A percentile compares a stretch with the other conserved stretches of the same genome.
Conservation (phyloP, 352 stramenopile species). For the Phytophthora litchii region DNA sequence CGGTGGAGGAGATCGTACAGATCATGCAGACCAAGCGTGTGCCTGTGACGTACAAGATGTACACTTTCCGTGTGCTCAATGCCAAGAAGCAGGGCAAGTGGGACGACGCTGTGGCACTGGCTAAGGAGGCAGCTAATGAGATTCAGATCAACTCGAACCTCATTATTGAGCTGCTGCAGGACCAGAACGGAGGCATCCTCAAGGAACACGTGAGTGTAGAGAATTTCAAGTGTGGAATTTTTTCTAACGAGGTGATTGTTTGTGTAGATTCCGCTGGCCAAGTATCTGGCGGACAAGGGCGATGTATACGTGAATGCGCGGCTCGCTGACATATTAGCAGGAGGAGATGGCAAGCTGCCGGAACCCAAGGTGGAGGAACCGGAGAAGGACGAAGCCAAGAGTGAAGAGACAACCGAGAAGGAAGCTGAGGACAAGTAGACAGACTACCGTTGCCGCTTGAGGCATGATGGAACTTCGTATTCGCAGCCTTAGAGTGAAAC, state of each 20-base stretch:
- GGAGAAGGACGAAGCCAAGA: conserved; percentile 22
- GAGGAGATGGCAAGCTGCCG: conserved; percentile 37
- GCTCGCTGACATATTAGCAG: conserved; percentile 63
- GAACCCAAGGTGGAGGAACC: conserved; percentile 28
- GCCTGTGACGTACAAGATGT: conserved; percentile 70
- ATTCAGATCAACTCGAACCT: conserved; percentile 83
- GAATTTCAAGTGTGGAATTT: background rate
- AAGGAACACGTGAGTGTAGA: conserved; percentile 49
- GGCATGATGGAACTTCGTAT: background rate
- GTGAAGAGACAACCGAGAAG: conserved; percentile 15
- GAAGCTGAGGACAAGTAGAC: conserved; percentile 32
- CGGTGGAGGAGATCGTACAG: conserved; percentile 63
- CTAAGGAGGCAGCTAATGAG: conserved; percentile 63
- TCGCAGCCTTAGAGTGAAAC: conserved; percentile 27
- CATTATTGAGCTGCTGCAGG: conserved; percentile 71
- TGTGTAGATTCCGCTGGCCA: conserved; percentile 65
- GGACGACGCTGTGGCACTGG: conserved; percentile 64
- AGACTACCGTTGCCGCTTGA: conserved; percentile 2
- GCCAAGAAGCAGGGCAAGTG: conserved; percentile 65
- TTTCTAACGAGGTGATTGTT: conserved; percentile 9
- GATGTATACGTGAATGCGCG: conserved; percentile 73
- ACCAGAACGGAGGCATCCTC: conserved; percentile 63
- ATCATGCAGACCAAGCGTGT: conserved; percentile 61
- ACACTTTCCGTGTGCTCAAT: conserved; percentile 74
- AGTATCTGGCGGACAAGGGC: conserved; percentile 83